A percentile compares a stretch with the other conserved stretches of the same genome.
phyloP scores from a whole-genome alignment of 768 basidiomycete species.

The Lactarius tabidus region DNA sequence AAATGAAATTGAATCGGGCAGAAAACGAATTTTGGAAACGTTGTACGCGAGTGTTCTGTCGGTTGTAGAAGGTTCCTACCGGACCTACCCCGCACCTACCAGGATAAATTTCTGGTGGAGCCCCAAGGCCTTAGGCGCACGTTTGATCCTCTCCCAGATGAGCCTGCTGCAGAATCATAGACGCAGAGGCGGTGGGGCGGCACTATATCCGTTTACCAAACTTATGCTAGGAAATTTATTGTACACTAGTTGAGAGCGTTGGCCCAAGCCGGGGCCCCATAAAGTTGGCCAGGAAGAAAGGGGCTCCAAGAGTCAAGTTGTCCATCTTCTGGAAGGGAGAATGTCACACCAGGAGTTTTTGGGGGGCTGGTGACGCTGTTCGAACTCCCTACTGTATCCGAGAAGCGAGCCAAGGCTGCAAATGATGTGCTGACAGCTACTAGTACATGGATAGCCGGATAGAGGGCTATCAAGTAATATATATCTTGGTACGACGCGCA shows the following conservation, averaged over 20 bases:
- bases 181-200: constrained; percentile 54
- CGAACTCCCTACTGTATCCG: no score
- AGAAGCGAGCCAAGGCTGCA: no score
- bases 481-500: no score
- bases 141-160: constrained; percentile 66
- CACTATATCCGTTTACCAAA: no score
- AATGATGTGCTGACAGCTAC: no score
- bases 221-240: no score
- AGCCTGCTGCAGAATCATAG: constrained; percentile 44
- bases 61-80: constrained; percentile 18
- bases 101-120: constrained; percentile 77
- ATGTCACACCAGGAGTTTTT: no score
- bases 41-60: constrained; percentile 7
- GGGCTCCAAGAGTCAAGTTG: no score
- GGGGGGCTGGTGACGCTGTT: no score
- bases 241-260: not conserved
- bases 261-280: not conserved
- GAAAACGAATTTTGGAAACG: not conserved
- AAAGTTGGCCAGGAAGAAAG: not conserved
- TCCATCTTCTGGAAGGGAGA: no score
- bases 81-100: constrained; percentile 44
- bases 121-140: constrained; percentile 58
- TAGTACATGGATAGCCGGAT: no score
- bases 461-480: no score
- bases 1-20: not conserved